Evolutionary conservation across 441 rosid genomes (phyloP), one percentile per base, ranked within the genome.

Genomic region (Theobroma grandiflorum): DNA sequence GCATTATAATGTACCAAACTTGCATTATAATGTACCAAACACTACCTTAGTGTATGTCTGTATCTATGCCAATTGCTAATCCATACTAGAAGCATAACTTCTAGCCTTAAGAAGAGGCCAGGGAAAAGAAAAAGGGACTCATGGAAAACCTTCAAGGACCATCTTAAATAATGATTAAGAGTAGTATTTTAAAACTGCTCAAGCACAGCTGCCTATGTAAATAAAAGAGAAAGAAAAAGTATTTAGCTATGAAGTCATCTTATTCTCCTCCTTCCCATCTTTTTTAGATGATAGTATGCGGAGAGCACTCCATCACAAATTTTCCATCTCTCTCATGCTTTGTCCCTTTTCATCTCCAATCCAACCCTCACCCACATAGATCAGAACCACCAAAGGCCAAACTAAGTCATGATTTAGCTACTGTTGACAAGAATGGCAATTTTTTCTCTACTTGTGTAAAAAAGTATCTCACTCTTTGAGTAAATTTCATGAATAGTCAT

Each of bases 371-470:
- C 3, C 1, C 74, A 50, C 8, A 45, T 12, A 45, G 12, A 69
- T 69, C 12, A 2, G 68, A 64, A 9, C 49, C 70, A 53, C 62
- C 49, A 72, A 72, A 22, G 40, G 40, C 75, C 63, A 52, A 72
- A 72, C 45, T 52, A 72, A 72, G 4, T 72, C 18, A 7, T 6
- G 4, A 37, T 72, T 37, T 72, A 52, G 22, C 45, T 37, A n/a
- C 63, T 52, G 31, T 52, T 53, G 42, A 37, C 1, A 1, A 72
- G 49, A 10, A 53, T 37, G 47, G 33, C 10, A 72, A 72, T 50
- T 42, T 69, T 71, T 40, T 71, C 75, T 14, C 61, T 71, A 49
- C 43, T 71, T 71, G 45, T 16, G 26, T 71, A 52, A 55, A n/a
- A 37, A 9, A 5, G 62, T 52, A 52, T 72, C 47, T 10, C 20